phyloP scores from a whole-genome alignment of 2,329 filamentous ascomycete species.

The Fusarium acutatum region DNA sequence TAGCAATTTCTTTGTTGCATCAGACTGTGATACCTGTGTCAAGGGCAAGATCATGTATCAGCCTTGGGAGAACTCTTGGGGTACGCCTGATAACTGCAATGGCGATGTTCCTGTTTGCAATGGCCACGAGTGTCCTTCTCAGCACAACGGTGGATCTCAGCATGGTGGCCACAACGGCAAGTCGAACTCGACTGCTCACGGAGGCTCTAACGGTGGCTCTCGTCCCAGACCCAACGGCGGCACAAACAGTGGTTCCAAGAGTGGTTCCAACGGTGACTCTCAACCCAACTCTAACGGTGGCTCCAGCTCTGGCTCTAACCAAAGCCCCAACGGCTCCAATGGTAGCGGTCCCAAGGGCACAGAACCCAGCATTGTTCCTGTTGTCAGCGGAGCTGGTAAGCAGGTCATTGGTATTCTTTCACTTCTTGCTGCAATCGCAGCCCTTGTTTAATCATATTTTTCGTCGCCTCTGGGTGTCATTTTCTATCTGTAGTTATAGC shows the following conservation, averaged over 20 bases:
- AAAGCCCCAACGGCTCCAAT: neutral
- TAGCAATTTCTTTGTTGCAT: slow-evolving; percentile 17
- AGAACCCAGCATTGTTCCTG: neutral
- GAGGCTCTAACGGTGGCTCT: neutral
- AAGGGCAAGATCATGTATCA: slow-evolving; percentile 24
- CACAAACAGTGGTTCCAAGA: neutral
- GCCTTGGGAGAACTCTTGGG: slow-evolving; percentile 24
- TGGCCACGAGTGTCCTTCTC: neutral
- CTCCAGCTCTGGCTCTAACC: neutral
- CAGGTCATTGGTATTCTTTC: accelerated
- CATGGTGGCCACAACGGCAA: neutral
- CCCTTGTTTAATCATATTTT: neutral
- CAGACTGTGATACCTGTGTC: slow-evolving; percentile 9
- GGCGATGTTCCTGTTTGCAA: neutral
- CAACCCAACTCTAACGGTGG: neutral
- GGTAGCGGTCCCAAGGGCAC: neutral
- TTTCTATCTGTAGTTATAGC: neutral
- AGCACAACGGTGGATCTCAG: neutral
- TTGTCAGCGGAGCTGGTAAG: neutral
- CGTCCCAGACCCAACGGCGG: neutral
- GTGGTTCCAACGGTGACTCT: neutral
- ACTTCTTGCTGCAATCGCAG: neutral
- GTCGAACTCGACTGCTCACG: neutral
- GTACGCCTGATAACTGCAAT: slow-evolving; percentile 2
- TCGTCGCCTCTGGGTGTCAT: neutral